Evolutionary conservation across 208 protist genomes (phyloP).

Genomic region (Strigomonas culicis): DNA sequence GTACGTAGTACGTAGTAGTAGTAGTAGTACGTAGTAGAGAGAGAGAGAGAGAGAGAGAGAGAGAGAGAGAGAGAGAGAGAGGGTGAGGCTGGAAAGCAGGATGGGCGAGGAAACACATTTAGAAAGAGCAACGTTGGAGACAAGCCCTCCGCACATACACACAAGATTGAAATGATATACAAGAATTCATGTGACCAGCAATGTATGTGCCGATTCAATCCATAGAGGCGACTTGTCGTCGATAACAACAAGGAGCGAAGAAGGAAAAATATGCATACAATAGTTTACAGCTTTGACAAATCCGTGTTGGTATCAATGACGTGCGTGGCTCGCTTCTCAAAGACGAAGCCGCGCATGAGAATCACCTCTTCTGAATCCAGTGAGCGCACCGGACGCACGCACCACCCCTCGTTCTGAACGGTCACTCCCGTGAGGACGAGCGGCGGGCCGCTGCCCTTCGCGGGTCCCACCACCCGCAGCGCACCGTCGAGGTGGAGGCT

Average conservation of each 20-base stretch:
- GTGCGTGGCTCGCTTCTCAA: slow-evolving; percentile 37
- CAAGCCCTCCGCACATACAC: neutral
- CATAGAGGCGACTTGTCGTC: neutral
- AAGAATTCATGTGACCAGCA: neutral
- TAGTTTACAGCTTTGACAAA: slow-evolving; percentile 8
- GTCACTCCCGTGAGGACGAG: slow-evolving; percentile 39
- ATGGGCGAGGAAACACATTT: no score
- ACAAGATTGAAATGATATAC: neutral
- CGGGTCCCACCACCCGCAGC: slow-evolving; percentile 52
- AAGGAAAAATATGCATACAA: neutral
- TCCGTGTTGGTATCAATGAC: slow-evolving; percentile 16
- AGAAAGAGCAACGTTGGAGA: slow-evolving; percentile 13
- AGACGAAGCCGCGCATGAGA: slow-evolving; percentile 75
- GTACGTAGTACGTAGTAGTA: neutral
- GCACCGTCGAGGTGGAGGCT: slow-evolving; percentile 64
- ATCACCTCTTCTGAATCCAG: slow-evolving; percentile 30
- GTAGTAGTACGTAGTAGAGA: neutral
- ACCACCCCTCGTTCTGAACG: slow-evolving; percentile 57
- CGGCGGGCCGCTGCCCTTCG: slow-evolving; percentile 12
- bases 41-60: neutral
- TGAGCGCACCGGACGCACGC: slow-evolving; percentile 21
- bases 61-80: neutral
- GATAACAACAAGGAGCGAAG: neutral
- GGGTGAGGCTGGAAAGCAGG: no score
- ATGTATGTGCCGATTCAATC: no score